Evolutionary conservation across 192 early-diverging fungal genomes (phyloP), one percentile per base, ranked within the genome.

Genomic region (Haplosporangium gracile): DNA sequence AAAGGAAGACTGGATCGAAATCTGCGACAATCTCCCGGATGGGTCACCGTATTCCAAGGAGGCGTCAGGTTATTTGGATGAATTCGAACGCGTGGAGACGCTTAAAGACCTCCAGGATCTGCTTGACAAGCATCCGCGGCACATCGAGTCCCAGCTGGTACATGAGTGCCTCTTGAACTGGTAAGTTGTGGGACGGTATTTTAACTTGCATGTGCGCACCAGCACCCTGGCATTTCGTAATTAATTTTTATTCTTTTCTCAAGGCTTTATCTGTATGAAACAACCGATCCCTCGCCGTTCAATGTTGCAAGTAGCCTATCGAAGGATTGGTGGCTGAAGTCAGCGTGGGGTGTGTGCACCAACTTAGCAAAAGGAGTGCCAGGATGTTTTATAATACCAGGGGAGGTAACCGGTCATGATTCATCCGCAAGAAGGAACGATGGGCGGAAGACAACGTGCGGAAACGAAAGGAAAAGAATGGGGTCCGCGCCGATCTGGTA

Each of bases 121-220:
- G 18, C 78, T 80, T 29, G 71, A 68, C 53, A 74, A 68, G 40
- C 78, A 49, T 47, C 78, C 78, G 38, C 78, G 43, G 29, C 29
- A 74, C 40, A 45, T 68, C 72, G 78, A 80, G 47, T 68, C 40
- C 73, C 78, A 74, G 22, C 81, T 77, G 42, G 65, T 82, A 39
- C 60, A 82, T 77, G 81, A 77, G 34, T 82, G 75, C 75, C 57
- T 82, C 9, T 47, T 77, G 70, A 76, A 77, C 69, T 76, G 74
- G 75, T 82, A 82, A 51, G 70, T 71, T 71, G 38, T 79, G 57
- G 69, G 26, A 60, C 15, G 20, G 1, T 60, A 65, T 63, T 45
- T 65, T 71, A 70, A 24, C 18, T 20, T 22, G 68, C 34, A 47
- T 80, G 32, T 47, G 49, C 8, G 7, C 42, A 49, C 5, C 42